A percentile compares a stretch with the other conserved stretches of the same genome.
phyloP scores from a whole-genome alignment of 2,329 filamentous ascomycete genomes.

The Chalaropsis thielavioides region DNA sequence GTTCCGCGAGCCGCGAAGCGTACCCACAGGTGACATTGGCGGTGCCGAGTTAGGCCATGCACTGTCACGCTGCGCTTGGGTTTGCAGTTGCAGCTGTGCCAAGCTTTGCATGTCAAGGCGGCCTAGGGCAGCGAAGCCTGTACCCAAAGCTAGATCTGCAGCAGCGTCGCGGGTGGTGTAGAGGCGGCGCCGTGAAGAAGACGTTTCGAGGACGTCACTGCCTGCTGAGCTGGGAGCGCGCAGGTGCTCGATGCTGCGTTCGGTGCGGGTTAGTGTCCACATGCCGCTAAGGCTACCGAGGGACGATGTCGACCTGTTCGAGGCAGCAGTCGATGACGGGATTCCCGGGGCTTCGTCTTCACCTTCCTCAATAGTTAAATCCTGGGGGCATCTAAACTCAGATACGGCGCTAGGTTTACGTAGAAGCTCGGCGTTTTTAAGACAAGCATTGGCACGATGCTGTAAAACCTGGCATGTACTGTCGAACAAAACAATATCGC shows the following conservation, averaged over 20 bases:
- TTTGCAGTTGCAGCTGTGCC: constrained; percentile 13
- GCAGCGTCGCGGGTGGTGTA: neutral
- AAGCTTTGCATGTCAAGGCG: constrained; percentile 13
- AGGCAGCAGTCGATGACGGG: constrained; percentile 14
- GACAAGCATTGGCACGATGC: constrained; percentile 36
- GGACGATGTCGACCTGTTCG: constrained; percentile 20
- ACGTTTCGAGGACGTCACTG: constrained; percentile 29
- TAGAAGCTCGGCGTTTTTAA: constrained; percentile 34
- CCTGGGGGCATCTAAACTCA: neutral
- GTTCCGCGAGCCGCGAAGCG: constrained; percentile 23
- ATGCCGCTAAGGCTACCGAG: constrained; percentile 10
- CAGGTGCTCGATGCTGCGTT: constrained; percentile 23
- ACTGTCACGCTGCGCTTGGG: neutral
- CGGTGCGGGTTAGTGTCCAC: constrained; percentile 16
- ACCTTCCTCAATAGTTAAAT: constrained; percentile 18
- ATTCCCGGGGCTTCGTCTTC: constrained; percentile 22
- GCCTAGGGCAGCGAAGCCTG: constrained; percentile 19
- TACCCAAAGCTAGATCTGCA: neutral
- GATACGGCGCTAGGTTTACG: constrained; percentile 22
- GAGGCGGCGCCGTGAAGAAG: constrained; percentile 6
- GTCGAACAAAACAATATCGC: constrained; percentile 41
- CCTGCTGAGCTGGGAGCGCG: constrained; percentile 37
- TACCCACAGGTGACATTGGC: constrained; percentile 18
- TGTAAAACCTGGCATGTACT: constrained; percentile 37
- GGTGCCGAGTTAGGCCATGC: neutral